phyloP scores from a whole-genome alignment of 768 basidiomycete species.

The Macrolepiota albuminosa region DNA sequence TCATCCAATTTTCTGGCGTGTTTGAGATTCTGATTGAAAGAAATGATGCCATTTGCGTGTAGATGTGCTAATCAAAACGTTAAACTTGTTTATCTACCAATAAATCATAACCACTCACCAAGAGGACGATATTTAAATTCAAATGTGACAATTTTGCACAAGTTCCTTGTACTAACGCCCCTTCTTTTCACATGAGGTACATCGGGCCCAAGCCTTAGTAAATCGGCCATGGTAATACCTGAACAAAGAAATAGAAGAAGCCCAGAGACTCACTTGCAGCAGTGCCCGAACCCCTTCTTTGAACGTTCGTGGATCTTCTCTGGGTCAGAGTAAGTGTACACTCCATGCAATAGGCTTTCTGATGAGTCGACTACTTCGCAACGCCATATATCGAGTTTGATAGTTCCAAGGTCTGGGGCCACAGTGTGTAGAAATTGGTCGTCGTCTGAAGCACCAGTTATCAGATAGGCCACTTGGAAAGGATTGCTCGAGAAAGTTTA shows the following conservation, averaged over 20 bases:
- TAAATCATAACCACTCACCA: background rate
- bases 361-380: background rate
- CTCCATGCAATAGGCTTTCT: background rate
- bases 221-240: background rate
- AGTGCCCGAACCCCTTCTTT: conserved; percentile 14
- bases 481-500: background rate
- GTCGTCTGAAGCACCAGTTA: conserved; percentile 12
- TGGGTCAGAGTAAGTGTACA: background rate
- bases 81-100: background rate
- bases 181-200: background rate
- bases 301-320: conserved; percentile 16
- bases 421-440: conserved; percentile 12
- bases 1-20: background rate
- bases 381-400: conserved; percentile 9
- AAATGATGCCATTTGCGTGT: conserved; percentile 14
- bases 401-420: conserved; percentile 10
- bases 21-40: background rate
- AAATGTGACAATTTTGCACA: conserved; percentile 4
- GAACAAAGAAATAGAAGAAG: background rate
- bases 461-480: too few species aligned
- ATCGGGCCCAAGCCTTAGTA: background rate
- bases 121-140: conserved; percentile 17
- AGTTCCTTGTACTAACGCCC: background rate
- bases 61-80: conserved; percentile 6
- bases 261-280: conserved; percentile 5